Conservation (phyloP, 495 filamentous ascomycete species). For the Amorphotheca resinae region DNA sequence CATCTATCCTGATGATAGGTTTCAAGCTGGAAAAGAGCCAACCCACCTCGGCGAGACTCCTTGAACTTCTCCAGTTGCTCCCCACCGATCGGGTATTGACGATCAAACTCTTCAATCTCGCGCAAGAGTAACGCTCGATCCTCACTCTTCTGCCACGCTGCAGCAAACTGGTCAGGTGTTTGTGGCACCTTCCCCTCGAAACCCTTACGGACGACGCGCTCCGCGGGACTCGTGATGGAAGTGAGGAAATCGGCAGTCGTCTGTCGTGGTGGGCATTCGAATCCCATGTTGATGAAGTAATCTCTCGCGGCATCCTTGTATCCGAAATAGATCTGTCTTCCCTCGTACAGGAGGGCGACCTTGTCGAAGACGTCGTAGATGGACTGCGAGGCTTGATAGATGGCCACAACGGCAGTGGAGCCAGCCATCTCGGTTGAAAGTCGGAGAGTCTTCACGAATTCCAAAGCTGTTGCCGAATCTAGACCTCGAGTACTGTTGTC, state of each 20-base stretch:
- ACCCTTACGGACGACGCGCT: constrained; percentile 50
- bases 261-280: constrained; percentile 56
- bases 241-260: constrained; percentile 75
- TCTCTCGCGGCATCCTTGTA: constrained; percentile 44
- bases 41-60: constrained; percentile 37
- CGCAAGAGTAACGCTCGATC: constrained; percentile 49
- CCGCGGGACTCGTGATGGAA: constrained; percentile 58
- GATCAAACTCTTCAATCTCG: constrained; percentile 62
- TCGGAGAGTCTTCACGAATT: constrained; percentile 60
- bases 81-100: constrained; percentile 48
- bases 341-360: constrained; percentile 66
- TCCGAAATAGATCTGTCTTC: constrained; percentile 75
- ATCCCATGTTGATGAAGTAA: constrained; percentile 66
- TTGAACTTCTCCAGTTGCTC: constrained; percentile 55
- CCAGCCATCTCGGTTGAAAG: constrained; percentile 52
- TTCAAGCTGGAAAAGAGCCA: background rate
- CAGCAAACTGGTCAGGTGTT: constrained; percentile 67
- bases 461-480: constrained; percentile 70
- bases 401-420: constrained; percentile 60
- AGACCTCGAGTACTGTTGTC: constrained; percentile 74
- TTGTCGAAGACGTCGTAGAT: constrained; percentile 75
- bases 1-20: background rate
- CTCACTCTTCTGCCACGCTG: constrained; percentile 60
- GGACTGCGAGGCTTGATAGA: constrained; percentile 71
- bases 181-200: constrained; percentile 54